Percentiles rank a stretch among this genome's conserved stretches.
phyloP scores from a whole-genome alignment of 2,329 filamentous ascomycete species.

The Cladosporium sp. region DNA sequence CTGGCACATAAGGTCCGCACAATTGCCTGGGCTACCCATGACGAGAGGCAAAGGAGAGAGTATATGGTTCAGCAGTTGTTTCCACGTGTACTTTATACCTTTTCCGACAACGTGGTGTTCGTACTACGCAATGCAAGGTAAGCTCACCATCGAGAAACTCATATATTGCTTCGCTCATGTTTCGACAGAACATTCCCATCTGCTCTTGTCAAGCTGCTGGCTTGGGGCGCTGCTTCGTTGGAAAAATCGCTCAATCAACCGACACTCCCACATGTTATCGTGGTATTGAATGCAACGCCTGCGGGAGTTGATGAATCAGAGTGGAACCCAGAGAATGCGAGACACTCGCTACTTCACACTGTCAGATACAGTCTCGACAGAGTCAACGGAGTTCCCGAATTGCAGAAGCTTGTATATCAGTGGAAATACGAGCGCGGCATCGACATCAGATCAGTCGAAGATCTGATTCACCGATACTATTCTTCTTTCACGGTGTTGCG shows the following conservation, averaged over 20 bases:
- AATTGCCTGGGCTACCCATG: slow-evolving; percentile 32
- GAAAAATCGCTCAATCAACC: slow-evolving; percentile 55
- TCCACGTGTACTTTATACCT: slow-evolving; percentile 40
- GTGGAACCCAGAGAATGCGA: slow-evolving; percentile 32
- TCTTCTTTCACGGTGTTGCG: slow-evolving; percentile 45
- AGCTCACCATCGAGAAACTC: no score
- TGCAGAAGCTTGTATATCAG: slow-evolving; percentile 33
- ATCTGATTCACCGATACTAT: slow-evolving; percentile 50
- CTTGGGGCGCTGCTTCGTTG: slow-evolving; percentile 49
- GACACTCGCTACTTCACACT: slow-evolving; percentile 30
- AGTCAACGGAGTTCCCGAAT: slow-evolving; percentile 30
- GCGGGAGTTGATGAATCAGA: slow-evolving; percentile 30
- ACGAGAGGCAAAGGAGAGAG: slow-evolving; percentile 31
- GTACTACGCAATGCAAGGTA: slow-evolving; percentile 36
- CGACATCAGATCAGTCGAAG: slow-evolving; percentile 43
- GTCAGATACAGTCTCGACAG: slow-evolving; percentile 29
- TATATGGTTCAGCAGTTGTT: slow-evolving; percentile 39
- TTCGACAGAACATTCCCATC: slow-evolving; percentile 28
- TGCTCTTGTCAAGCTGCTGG: slow-evolving; percentile 38
- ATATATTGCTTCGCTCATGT: no score
- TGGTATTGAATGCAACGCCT: slow-evolving; percentile 42
- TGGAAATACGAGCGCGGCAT: slow-evolving; percentile 38
- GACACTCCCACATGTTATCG: slow-evolving; percentile 51
- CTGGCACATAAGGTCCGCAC: not conserved
- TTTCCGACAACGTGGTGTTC: slow-evolving; percentile 43